Evolutionary conservation across 306 rosid species (phyloP), one percentile per base, ranked within the genome.

Genomic region (Crotalaria pallida): DNA sequence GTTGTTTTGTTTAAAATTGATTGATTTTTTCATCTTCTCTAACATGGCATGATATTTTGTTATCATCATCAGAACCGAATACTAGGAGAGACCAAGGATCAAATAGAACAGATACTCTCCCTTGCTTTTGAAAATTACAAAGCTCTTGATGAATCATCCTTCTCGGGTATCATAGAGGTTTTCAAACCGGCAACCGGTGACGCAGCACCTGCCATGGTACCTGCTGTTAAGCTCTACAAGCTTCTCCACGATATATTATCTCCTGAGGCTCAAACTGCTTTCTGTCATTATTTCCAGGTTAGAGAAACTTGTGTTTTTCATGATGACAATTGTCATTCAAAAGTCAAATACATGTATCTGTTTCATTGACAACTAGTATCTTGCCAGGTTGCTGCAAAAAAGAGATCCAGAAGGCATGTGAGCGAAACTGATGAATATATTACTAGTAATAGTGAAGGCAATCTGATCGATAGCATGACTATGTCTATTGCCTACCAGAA

Each of bases 251-350:
- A 95, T 75, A 76, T 95, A 71, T 83, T 95, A 74, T 89, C 99
- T 76, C 97, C 99, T 0, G 99, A 95, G 96, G 88, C 88, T 26
- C 99, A 95, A 78, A 91, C 85, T 70, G 77, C 96, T 21, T 73
- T 95, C 63, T 95, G 99, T 80, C 99, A 91, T 41, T 84, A 91
- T 82, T 95, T 95, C 84, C 99, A 94, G 99, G 99, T 94, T 76
- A 44, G 81, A 31, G 67, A 49, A 71, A 81, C 26, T 78, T 31
- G 10, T 29, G 10, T 11, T 77, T 26, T 69, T 66, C 38, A 50
- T 77, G 44, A 50, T 24, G 65, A 24, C 51, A 31, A 76, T 63
- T 78, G 65, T 58, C 48, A 48, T 34, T 48, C 66, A 65, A 67
- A 43, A 60, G 27, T 48, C 66, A 65, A 64, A 38, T 65, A 44